Base-by-base conservation (phyloP, 306 rosid genomes). In the Cucurbita moschata region DNA sequence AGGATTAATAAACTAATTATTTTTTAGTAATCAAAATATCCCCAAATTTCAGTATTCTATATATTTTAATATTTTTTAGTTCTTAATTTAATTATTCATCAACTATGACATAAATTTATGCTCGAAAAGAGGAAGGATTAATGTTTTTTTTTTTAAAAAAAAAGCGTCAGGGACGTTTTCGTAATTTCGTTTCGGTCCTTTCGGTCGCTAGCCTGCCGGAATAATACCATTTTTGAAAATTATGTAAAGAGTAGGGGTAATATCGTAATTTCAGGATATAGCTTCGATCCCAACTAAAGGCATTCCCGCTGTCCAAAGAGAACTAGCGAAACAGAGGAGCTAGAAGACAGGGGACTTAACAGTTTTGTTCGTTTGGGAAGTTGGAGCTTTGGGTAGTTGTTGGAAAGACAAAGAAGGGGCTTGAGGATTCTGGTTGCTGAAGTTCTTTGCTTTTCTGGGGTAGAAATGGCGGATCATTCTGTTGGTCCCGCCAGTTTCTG, bases 401-500 rank as follows among this genome's bases (percentile, higher is more conserved):
- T 37, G 35, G 35, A 30, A 30, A 30, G 35, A 30, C 35, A 2
- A 30, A 30, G 35, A 30, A 30, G 35, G 35, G 35, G 3, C 35
- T 30, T 30, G 35, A 30, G 35, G 35, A 30, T 30, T 30, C 35
- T 30, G 35, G 35, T 30, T 30, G 35, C 35, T 30, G 35, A 30
- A 0, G 35, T 3, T 30, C 35, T 30, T 30, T 30, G 0, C 35
- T 30, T 30, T 30, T 0, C 2, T 2, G 35, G 35, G 35, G 35
- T 30, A 30, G 62, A 59, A 47, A 86, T 86, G 89, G 83, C 83
- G 78, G 73, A 83, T 73, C n/a, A 76, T 5, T 64, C 85, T 13
- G 74, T 16, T 21, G 83, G 80, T 11, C 82, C 80, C 4, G 82
- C 98, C 0, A 87, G 85, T 69, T 93, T 89, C 87, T 85, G 89